phyloP scores from a whole-genome alignment of 2,329 filamentous ascomycete genomes.

The Diaporthe aspalathi region DNA sequence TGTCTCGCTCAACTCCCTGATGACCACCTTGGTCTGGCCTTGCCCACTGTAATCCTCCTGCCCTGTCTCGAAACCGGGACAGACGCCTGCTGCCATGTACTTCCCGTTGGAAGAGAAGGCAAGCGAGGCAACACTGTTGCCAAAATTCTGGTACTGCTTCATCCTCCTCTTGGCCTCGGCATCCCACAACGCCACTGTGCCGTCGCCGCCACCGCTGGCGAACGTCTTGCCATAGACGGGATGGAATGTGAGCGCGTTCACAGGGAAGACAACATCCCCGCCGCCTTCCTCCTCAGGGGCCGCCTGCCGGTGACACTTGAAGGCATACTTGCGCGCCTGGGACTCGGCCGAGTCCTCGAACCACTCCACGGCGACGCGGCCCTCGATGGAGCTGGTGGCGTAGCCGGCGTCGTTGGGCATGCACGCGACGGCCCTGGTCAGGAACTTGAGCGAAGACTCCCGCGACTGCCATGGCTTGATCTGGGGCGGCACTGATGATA shows the following conservation, averaged over 20 bases:
- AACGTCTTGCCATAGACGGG: slow-evolving; percentile 81
- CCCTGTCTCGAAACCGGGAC: slow-evolving; percentile 88
- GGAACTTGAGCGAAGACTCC: slow-evolving; percentile 95
- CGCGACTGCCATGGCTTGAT: slow-evolving; percentile 90
- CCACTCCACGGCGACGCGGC: slow-evolving; percentile 96
- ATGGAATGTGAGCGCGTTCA: slow-evolving; percentile 91
- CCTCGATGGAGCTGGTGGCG: slow-evolving; percentile 91
- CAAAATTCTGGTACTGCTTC: slow-evolving; percentile 87
- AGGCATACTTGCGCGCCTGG: slow-evolving; percentile 94
- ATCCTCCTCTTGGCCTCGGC: slow-evolving; percentile 90
- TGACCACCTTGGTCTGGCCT: slow-evolving; percentile 80
- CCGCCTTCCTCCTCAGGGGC: slow-evolving; percentile 70
- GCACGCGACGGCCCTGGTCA: slow-evolving; percentile 91
- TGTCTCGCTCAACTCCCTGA: slow-evolving; percentile 85
- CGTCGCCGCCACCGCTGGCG: slow-evolving; percentile 89
- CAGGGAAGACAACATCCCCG: slow-evolving; percentile 87
- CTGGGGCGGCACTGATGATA: slow-evolving; percentile 57
- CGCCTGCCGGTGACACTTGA: slow-evolving; percentile 95
- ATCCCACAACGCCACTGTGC: slow-evolving; percentile 93
- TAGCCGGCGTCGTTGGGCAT: slow-evolving; percentile 98
- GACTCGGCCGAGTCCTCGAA: slow-evolving; percentile 88
- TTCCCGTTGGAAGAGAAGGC: slow-evolving; percentile 82
- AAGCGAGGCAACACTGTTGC: slow-evolving; percentile 80
- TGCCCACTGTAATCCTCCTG: slow-evolving; percentile 81
- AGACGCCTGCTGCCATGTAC: slow-evolving; percentile 82